Conservation (phyloP, 768 basidiomycete species). For the Leccinum variicolor region DNA sequence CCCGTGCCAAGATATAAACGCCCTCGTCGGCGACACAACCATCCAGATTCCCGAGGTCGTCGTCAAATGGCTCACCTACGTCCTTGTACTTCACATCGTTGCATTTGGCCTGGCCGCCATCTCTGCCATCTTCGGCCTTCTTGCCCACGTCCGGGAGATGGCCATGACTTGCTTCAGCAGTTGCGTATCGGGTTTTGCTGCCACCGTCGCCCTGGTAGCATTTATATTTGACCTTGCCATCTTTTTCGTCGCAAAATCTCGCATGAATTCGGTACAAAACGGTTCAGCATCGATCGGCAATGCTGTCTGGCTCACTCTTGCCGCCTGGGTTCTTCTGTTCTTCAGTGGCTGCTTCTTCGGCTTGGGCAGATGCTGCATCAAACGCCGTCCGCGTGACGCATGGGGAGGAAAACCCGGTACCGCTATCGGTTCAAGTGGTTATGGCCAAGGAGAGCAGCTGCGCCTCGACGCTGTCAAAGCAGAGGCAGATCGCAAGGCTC, state of each 20-base stretch:
- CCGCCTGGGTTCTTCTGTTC: conserved; percentile 82
- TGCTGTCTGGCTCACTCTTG: conserved; percentile 88
- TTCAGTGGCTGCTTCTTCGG: conserved; percentile 88
- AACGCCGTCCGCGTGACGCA: conserved; percentile 44
- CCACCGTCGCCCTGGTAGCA: conserved; percentile 73
- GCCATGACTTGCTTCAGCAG: conserved; percentile 82
- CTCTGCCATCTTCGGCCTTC: conserved; percentile 76
- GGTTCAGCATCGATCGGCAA: conserved; percentile 81
- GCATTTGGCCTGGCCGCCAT: conserved; percentile 72
- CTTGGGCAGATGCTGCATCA: conserved; percentile 82
- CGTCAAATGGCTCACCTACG: conserved; percentile 95
- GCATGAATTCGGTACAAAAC: conserved; percentile 71
- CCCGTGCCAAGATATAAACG: conserved; percentile 64
- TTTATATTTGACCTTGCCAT: conserved; percentile 92
- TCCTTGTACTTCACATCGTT: conserved; percentile 87
- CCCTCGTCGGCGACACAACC: conserved; percentile 66
- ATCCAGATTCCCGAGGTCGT: conserved; percentile 77
- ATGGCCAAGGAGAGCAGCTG: conserved; percentile 53
- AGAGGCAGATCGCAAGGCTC: conserved; percentile 78
- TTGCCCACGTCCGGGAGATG: conserved; percentile 86
- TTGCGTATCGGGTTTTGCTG: conserved; percentile 78
- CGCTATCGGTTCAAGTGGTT: conserved; percentile 28
- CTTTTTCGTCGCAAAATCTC: conserved; percentile 85
- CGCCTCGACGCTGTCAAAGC: conserved; percentile 84
- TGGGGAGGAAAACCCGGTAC: conserved; percentile 35